Conservation (phyloP, 805 yeast genomes). For the Saturnispora serradocipensis region DNA sequence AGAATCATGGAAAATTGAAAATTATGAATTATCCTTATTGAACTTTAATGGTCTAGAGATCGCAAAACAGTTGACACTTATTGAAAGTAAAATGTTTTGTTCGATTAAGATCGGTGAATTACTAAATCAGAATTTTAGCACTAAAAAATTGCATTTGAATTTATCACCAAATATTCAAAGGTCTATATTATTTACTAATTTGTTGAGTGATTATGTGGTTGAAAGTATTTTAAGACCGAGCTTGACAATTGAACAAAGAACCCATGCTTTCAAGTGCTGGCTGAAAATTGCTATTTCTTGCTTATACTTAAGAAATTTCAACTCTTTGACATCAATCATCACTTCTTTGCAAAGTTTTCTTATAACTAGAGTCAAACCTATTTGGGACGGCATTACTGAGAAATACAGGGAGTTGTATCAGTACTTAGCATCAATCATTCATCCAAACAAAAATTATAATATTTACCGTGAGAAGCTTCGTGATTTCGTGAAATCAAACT, state of each 20-base stretch:
- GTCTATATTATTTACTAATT: constrained; percentile 60
- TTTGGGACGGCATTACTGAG: constrained; percentile 51
- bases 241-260: constrained; percentile 39
- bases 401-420: constrained; percentile 56
- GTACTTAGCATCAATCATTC: constrained; percentile 57
- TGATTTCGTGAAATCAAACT: constrained; percentile 42
- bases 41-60: constrained; percentile 63
- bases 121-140: constrained; percentile 52
- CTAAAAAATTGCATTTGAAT: constrained; percentile 48
- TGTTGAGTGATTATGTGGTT: constrained; percentile 61
- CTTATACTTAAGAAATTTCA: constrained; percentile 63
- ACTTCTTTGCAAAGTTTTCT: constrained; percentile 68
- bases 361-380: constrained; percentile 47
- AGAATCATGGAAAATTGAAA: constrained; percentile 48
- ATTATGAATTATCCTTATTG: constrained; percentile 42
- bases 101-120: constrained; percentile 57
- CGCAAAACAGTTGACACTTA: constrained; percentile 67
- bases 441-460: constrained; percentile 65
- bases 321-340: constrained; percentile 70
- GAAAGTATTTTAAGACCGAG: constrained; percentile 56
- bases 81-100: constrained; percentile 61
- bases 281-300: constrained; percentile 65
- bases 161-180: constrained; percentile 55
- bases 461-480: constrained; percentile 58
- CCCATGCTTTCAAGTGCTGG: constrained; percentile 57